phyloP scores from a whole-genome alignment of 2,329 filamentous ascomycete genomes.

The Ramularia endophylla region DNA sequence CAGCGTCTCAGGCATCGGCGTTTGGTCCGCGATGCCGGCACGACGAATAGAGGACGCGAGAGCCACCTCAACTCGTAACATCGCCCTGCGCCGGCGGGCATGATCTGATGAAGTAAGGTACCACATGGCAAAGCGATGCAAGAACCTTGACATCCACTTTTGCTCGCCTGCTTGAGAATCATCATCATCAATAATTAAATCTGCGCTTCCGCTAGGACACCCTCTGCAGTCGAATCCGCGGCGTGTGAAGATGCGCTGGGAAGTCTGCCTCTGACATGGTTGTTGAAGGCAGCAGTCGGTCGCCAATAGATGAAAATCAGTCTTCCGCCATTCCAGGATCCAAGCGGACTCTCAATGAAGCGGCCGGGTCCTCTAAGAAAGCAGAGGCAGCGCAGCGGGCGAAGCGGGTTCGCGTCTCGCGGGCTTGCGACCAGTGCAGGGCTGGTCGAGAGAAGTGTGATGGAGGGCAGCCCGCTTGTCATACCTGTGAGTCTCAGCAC shows the following conservation, averaged over 20 bases:
- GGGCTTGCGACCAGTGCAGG: conserved; percentile 36
- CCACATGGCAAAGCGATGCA: too few relatives aligned
- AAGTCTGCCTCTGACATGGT: conserved; percentile 11
- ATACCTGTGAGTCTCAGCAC: conserved; percentile 58
- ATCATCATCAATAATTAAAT: too few relatives aligned
- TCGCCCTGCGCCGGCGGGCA: too few relatives aligned
- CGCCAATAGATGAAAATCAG: conserved; percentile 6
- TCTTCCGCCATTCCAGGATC: conserved; percentile 3
- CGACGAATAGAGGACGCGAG: too few relatives aligned
- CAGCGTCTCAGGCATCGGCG: too few relatives aligned
- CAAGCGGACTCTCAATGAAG: conserved; percentile 11
- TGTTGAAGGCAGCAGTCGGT: conserved; percentile 5
- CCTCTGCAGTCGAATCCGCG: background rate
- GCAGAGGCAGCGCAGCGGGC: conserved; percentile 27
- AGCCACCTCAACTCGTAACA: too few relatives aligned
- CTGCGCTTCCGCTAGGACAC: too few relatives aligned
- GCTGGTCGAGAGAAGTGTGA: conserved; percentile 62
- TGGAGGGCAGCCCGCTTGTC: conserved; percentile 60
- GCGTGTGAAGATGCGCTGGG: conserved; percentile 4
- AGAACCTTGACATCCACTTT: too few relatives aligned
- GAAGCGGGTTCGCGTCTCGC: conserved; percentile 46
- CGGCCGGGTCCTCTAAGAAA: conserved; percentile 10
- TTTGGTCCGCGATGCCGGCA: too few relatives aligned
- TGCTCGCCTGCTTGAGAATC: too few relatives aligned
- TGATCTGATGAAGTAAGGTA: too few relatives aligned